These are phyloP conservation scores for Colletotrichum zoysiae DNA, from an alignment of 2,329 filamentous ascomycete genomes.

Conservation along the genomic window DNA sequence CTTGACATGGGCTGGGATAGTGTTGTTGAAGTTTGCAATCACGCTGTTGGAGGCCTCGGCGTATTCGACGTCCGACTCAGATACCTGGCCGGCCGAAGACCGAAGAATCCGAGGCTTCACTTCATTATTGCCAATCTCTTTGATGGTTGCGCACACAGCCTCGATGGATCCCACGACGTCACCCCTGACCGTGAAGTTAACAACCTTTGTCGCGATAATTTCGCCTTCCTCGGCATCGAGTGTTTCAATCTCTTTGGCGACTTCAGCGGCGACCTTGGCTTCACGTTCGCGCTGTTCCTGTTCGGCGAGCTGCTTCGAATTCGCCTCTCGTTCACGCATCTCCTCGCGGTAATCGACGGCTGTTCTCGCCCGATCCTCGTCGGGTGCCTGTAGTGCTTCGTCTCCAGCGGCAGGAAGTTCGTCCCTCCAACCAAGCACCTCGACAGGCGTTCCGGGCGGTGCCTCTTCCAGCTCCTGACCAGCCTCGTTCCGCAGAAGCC, in stretches of 20 bases:
- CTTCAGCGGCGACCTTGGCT: constrained; percentile 56
- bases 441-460: constrained; percentile 88
- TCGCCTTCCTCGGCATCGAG: constrained; percentile 55
- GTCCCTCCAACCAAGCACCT: constrained; percentile 94
- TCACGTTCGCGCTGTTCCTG: constrained; percentile 73
- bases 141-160: constrained; percentile 83
- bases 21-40: constrained; percentile 88
- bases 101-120: constrained; percentile 82
- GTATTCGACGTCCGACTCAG: constrained; percentile 90
- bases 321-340: constrained; percentile 77
- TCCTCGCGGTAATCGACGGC: constrained; percentile 84
- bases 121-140: constrained; percentile 86
- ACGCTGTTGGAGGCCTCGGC: constrained; percentile 81
- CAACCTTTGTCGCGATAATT: constrained; percentile 57
- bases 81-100: constrained; percentile 81
- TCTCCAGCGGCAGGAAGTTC: constrained; percentile 86
- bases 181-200: constrained; percentile 90
- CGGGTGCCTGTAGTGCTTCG: constrained; percentile 84
- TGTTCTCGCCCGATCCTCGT: constrained; percentile 81
- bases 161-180: constrained; percentile 96
- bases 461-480: constrained; percentile 79
- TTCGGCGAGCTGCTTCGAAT: constrained; percentile 85
- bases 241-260: constrained; percentile 51
- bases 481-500: constrained; percentile 86
- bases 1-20: constrained; percentile 75